Evolutionary conservation across 306 rosid genomes (phyloP).

Genomic region (Dalbergia cochinchinensis): DNA sequence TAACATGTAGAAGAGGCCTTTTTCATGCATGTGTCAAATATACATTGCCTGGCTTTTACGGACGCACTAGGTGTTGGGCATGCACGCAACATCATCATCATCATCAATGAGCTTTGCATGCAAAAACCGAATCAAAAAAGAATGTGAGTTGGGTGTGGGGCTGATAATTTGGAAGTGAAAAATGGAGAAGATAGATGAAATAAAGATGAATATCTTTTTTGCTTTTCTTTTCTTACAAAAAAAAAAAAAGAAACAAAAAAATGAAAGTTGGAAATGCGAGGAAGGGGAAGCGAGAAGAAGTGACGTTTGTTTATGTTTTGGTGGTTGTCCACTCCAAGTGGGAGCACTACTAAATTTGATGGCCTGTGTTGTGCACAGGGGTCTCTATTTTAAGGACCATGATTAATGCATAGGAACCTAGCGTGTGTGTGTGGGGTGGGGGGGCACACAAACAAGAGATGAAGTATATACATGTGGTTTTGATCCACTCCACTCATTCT

Average conservation of each 20-base stretch:
- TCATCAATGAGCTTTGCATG: neutral
- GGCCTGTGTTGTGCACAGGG: slow-evolving; percentile 42
- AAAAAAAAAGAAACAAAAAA: neutral
- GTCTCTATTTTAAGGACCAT: slow-evolving; percentile 45
- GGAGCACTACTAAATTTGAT: slow-evolving; percentile 36
- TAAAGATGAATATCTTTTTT: neutral
- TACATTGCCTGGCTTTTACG: neutral
- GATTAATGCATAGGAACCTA: neutral
- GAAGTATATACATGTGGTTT: slow-evolving; percentile 17
- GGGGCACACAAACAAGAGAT: slow-evolving; percentile 5
- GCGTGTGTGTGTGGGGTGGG: neutral
- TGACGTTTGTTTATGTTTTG: slow-evolving; percentile 39
- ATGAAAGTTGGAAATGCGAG: slow-evolving; percentile 16
- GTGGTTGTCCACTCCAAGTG: slow-evolving; percentile 50
- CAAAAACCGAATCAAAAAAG: neutral
- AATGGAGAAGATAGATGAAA: slow-evolving; percentile 16
- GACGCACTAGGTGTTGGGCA: neutral
- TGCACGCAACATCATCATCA: slow-evolving; percentile 26
- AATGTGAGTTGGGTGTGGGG: neutral
- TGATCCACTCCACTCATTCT: slow-evolving; percentile 9
- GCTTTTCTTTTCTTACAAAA: neutral
- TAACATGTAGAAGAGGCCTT: neutral
- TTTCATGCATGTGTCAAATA: neutral
- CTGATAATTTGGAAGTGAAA: slow-evolving; percentile 26
- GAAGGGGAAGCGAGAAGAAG: slow-evolving; percentile 30